Evolutionary conservation across 148 eudicot genomes (phyloP), one percentile per base, ranked within the genome.

Genomic region (Tetragonia tetragonoides): DNA sequence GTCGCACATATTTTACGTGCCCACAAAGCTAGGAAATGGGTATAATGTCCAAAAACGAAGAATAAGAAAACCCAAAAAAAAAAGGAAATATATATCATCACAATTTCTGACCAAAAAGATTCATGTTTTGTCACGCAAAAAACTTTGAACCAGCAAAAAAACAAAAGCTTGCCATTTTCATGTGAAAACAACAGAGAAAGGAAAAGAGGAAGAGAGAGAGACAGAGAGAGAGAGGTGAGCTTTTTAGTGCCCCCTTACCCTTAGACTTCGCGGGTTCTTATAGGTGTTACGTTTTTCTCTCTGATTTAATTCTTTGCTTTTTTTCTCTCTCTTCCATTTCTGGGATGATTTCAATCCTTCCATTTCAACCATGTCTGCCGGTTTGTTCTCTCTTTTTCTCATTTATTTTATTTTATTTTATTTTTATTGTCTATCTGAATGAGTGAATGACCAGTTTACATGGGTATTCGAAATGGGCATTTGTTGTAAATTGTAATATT

Each of bases 271-370:
- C n/a, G 56, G 61, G 44, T n/a, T 78, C 61, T 77, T 72, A 68
- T 77, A 73, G 84, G 75, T 76, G 1, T 75, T 51, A 63, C 79
- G 67, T 57, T 62, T 51, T 77, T 77, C 57, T 81, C 84, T 81
- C 78, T 69, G 2, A 34, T 56, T 46, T 74, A 39, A 46, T 56
- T 65, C 21, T 38, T 57, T 53, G 73, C 77, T 73, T 73, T 81
- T 38, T 57, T 53, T 73, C 77, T 73, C 77, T 81, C 72, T 77
- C 74, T 73, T 77, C 78, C 84, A 42, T 42, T 67, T 44, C n/a
- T 68, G 53, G 42, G 14, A 24, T 72, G 3, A 68, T 78, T 74
- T 82, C 75, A 49, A 62, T 21, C 75, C 71, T 68, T 74, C 75
- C 81, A 53, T 82, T 63, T 74, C 77, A 59, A 67, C 80, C 76